phyloP scores from a whole-genome alignment of 306 rosid species.

The Vigna nakashimae region DNA sequence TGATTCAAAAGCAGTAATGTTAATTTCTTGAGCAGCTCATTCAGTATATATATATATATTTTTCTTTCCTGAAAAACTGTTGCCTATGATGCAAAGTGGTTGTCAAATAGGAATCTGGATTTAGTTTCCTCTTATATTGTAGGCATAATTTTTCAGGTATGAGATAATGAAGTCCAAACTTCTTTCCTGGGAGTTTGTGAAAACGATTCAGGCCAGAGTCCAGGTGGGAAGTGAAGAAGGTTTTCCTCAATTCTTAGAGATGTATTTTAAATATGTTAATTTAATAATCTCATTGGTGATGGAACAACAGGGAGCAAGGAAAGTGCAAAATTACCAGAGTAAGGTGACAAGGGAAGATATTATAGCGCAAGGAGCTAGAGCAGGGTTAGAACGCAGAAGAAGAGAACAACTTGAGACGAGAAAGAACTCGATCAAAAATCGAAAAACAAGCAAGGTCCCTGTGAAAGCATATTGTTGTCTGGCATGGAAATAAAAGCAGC shows the following conservation, averaged over 20 bases:
- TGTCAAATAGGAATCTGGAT: conserved; percentile 17
- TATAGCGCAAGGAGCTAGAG: conserved; percentile 57
- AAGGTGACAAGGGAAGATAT: conserved; percentile 46
- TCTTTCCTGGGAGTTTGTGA: conserved; percentile 66
- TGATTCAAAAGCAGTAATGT: conserved; percentile 60
- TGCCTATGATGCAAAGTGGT: not conserved
- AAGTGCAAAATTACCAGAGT: conserved; percentile 47
- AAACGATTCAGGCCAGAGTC: conserved; percentile 58
- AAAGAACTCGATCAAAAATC: conserved; percentile 53
- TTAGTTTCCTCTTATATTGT: conserved; percentile 26
- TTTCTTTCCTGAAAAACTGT: not conserved
- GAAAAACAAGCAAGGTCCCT: conserved; percentile 55
- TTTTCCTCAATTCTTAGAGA: conserved; percentile 26
- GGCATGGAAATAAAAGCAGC: not conserved
- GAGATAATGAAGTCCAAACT: conserved; percentile 56
- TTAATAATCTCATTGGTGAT: conserved; percentile 2
- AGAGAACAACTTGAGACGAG: conserved; percentile 57
- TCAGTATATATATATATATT: too few relatives aligned
- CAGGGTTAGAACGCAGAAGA: conserved; percentile 59
- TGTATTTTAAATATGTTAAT: conserved; percentile 26
- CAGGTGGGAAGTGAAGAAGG: conserved; percentile 61
- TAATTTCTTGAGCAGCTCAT: conserved; percentile 1
- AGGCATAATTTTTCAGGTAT: conserved; percentile 56
- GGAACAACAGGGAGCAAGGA: conserved; percentile 51
- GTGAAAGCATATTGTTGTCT: conserved; percentile 20